Conservation (phyloP, 192 early-diverging fungal species). For the Spizellomyces sp. region DNA sequence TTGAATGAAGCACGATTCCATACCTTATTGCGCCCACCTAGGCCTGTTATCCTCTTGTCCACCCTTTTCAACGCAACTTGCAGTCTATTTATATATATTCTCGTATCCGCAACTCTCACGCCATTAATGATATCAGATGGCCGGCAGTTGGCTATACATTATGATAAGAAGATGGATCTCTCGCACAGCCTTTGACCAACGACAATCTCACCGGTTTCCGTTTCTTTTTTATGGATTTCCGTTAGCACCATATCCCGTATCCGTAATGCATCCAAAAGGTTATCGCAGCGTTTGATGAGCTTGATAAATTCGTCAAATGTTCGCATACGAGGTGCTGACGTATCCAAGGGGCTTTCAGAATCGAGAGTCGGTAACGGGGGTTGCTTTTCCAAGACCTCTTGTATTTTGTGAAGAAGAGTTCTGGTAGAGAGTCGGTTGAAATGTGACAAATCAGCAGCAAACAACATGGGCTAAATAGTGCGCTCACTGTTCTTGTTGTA, state of each 20-base stretch:
- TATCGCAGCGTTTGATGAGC: constrained; percentile 68
- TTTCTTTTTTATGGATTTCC: constrained; percentile 72
- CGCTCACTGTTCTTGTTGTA: too few relatives aligned
- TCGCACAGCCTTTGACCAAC: constrained; percentile 28
- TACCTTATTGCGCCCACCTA: constrained; percentile 56
- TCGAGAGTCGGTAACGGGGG: too few relatives aligned
- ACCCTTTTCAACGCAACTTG: constrained; percentile 71
- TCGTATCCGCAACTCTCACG: constrained; percentile 69
- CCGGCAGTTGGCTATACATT: constrained; percentile 56
- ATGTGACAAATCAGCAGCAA: too few relatives aligned
- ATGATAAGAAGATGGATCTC: background rate
- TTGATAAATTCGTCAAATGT: constrained; percentile 78
- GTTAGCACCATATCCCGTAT: constrained; percentile 72
- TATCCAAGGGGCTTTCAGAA: too few relatives aligned
- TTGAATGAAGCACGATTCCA: background rate
- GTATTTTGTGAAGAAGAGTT: constrained; percentile 5
- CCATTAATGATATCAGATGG: constrained; percentile 81
- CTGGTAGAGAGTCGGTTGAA: too few relatives aligned
- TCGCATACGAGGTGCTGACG: constrained; percentile 13
- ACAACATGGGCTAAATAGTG: too few relatives aligned
- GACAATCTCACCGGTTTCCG: constrained; percentile 12
- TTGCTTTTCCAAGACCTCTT: constrained; percentile 14
- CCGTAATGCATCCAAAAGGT: constrained; percentile 60
- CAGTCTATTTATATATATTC: constrained; percentile 75
- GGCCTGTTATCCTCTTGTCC: constrained; percentile 67